Percentiles rank a stretch among this genome's conserved stretches.
These are phyloP conservation scores for Leccinum boreale DNA, from an alignment of 768 basidiomycete species.

Conservation along the genomic window DNA sequence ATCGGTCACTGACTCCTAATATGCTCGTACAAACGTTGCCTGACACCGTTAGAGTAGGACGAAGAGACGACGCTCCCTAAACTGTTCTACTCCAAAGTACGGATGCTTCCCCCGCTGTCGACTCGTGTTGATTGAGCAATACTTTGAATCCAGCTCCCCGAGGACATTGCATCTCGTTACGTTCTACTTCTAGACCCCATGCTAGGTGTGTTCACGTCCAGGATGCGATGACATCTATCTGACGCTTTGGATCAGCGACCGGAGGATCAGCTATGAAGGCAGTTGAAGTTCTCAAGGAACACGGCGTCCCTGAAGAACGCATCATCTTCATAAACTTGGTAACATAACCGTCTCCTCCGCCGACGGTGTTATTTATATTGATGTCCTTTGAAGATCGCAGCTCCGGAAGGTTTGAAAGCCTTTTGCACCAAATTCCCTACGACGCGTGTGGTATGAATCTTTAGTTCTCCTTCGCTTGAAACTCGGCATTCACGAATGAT, in stretches of 20 bases:
- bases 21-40: background rate
- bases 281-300: slow-evolving; percentile 87
- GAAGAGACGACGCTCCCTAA: slow-evolving; percentile 93
- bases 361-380: background rate
- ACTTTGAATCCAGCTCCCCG: background rate
- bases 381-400: slow-evolving; percentile 58
- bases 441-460: slow-evolving; percentile 65
- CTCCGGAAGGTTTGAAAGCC: slow-evolving; percentile 82
- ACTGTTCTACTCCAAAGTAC: slow-evolving; percentile 85
- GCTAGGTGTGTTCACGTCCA: slow-evolving; percentile 61
- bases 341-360: background rate
- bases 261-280: slow-evolving; percentile 98
- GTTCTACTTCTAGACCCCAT: slow-evolving; percentile 96
- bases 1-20: slow-evolving; percentile 16
- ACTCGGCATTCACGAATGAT: background rate
- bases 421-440: slow-evolving; percentile 76
- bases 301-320: slow-evolving; percentile 90
- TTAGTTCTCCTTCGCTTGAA: background rate
- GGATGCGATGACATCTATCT: background rate
- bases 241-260: slow-evolving; percentile 52
- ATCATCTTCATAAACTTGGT: slow-evolving; percentile 95
- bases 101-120: background rate
- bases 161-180: slow-evolving; percentile 85
- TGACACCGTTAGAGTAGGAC: slow-evolving; percentile 50
- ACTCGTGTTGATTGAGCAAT: background rate